phyloP scores from a whole-genome alignment of 2,329 filamentous ascomycete genomes.

The Nemania sp. region DNA sequence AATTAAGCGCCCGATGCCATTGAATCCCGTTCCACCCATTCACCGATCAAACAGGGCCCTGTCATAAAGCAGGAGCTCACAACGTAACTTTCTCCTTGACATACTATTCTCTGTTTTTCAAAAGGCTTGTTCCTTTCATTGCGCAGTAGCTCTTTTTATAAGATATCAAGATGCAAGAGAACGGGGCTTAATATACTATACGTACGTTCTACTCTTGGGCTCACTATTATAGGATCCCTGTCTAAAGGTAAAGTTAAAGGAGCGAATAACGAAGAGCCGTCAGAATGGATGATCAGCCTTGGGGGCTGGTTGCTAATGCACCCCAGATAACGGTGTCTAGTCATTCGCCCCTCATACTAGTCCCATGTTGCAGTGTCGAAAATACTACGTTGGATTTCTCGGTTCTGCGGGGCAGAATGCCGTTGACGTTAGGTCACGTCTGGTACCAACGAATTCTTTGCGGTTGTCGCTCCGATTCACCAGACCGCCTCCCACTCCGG shows the following conservation, averaged over 20 bases:
- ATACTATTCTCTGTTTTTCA: not conserved
- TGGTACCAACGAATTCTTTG: constrained; percentile 5
- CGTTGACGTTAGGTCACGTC: constrained; percentile 26
- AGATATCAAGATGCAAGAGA: not conserved
- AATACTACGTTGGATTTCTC: constrained; percentile 26
- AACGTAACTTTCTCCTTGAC: not conserved
- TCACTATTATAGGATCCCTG: not conserved
- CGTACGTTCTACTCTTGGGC: not conserved
- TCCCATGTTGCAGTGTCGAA: not conserved
- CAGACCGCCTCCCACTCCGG: constrained; percentile 15
- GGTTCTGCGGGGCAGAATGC: constrained; percentile 37
- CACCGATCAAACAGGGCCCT: not conserved
- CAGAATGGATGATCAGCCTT: constrained; percentile 3
- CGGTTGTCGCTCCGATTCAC: constrained; percentile 14
- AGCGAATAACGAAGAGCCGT: not conserved
- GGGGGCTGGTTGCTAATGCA: constrained; percentile 23
- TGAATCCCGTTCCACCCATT: not conserved
- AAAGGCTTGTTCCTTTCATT: not conserved
- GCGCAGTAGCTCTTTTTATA: not conserved
- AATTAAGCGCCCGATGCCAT: not conserved
- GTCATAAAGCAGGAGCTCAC: not conserved
- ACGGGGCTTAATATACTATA: not conserved
- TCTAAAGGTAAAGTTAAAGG: not conserved
- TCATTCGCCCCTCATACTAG: constrained; percentile 12
- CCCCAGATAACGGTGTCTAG: constrained; percentile 27